Evolutionary conservation across 257 asterid genomes (phyloP).

Genomic region (Fraxinus pennsylvanica): DNA sequence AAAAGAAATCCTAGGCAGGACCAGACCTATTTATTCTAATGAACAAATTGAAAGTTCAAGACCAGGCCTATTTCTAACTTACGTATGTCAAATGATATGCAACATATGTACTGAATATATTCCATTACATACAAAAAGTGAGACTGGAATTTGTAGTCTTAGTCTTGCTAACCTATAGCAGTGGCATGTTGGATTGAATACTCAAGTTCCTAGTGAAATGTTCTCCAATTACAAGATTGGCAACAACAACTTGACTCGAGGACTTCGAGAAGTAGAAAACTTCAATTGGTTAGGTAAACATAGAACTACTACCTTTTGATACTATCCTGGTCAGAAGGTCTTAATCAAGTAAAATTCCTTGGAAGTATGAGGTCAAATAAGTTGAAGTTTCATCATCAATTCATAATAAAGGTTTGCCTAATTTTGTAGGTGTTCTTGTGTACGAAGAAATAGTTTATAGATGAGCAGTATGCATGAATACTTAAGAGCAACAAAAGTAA

Average conservation of each 20-base stretch:
- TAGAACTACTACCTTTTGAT: background rate
- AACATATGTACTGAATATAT: too few species aligned
- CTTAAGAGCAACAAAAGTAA: background rate
- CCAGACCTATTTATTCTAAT: background rate
- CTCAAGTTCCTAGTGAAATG: background rate
- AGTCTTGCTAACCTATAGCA: background rate
- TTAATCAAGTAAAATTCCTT: background rate
- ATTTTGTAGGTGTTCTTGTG: background rate
- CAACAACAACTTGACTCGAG: background rate
- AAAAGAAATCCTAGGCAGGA: background rate
- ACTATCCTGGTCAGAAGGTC: background rate
- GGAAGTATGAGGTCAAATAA: background rate
- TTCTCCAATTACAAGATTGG: background rate
- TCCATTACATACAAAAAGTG: background rate
- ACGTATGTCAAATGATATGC: background rate
- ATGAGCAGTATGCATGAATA: background rate
- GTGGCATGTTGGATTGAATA: background rate
- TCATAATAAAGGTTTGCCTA: background rate
- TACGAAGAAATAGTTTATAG: background rate
- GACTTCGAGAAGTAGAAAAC: background rate
- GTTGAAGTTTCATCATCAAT: background rate
- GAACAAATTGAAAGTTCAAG: background rate
- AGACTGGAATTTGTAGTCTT: background rate
- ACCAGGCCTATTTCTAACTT: background rate
- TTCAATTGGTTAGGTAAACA: background rate